Evolutionary conservation across 768 basidiomycete genomes (phyloP), one percentile per base, ranked within the genome.

Genomic region (Suillus decipiens): DNA sequence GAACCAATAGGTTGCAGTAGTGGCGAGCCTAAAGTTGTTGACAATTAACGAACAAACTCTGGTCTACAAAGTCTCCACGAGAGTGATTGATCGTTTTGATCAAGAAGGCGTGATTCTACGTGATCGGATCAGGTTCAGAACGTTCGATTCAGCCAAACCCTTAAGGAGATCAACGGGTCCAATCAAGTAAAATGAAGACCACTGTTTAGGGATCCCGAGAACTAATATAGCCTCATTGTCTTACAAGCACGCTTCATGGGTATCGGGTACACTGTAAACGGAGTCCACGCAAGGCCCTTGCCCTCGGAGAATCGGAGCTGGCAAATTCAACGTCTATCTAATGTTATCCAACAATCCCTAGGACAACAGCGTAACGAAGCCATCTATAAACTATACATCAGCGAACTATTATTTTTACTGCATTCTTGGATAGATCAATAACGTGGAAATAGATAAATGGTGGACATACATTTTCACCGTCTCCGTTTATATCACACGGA

Each of bases 401-500:
- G 19, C 11, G 1, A 7, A 3, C 33, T 31, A 22, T 22, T 17
- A 8, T n/a, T 17, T 22, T 19, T 7, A 8, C 53, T 57, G 12
- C 6, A 58, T 57, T 56, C 31, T 60, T 33, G 10, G 22, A 8
- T 15, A 0, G n/a, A 22, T 28, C 7, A 31, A 39, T 19, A 57
- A 7, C 15, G 5, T 39, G 24, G 4, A 24, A 22, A 39, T 19
- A 19, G 28, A 31, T 12, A 39, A 15, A 41, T 7, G 9, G 2
- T 17, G 1, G 24, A 41, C 37, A 12, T 15, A 41, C 56, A 14
- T 41, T 28, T 31, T 19, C 37, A 28, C 22, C 0, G 5, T 24
- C 37, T 14, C 37, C 41, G 17, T 19, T 19, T 58, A 68, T 22
- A 65, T 31, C 22, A 34, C 64, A 63, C 59, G 41, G 22, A 61